A percentile compares a stretch with the other conserved stretches of the same genome.
phyloP scores from a whole-genome alignment of 78 protist genomes.

The Corallochytrium limacisporum region DNA sequence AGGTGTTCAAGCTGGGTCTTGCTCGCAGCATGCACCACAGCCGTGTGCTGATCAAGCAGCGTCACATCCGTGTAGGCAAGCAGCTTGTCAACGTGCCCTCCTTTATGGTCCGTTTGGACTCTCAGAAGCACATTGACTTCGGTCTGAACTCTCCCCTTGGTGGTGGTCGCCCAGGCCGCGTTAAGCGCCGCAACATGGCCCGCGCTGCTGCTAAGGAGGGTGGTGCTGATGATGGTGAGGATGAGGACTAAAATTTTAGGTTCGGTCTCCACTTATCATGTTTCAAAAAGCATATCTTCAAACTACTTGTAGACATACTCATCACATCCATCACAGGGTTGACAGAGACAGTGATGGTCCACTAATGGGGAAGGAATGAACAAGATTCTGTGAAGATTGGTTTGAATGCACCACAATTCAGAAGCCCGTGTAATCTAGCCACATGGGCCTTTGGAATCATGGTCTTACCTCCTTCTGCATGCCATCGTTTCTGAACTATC shows the following conservation, averaged over 20 bases:
- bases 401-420: too few species aligned
- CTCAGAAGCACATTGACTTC: conserved; percentile 90
- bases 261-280: too few species aligned
- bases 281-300: too few species aligned
- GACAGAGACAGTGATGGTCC: too few species aligned
- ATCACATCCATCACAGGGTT: too few species aligned
- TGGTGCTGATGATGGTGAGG: conserved; percentile 3
- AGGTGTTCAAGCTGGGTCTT: conserved; percentile 76
- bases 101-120: conserved; percentile 94
- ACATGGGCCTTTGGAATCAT: too few species aligned
- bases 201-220: conserved; percentile 20
- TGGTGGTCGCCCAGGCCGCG: conserved; percentile 85
- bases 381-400: too few species aligned
- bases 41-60: conserved; percentile 93
- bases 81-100: conserved; percentile 97
- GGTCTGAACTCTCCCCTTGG: conserved; percentile 73
- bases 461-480: too few species aligned
- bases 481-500: too few species aligned
- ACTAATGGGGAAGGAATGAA: too few species aligned
- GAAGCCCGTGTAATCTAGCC: too few species aligned
- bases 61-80: conserved; percentile 98
- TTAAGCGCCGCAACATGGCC: conserved; percentile 51
- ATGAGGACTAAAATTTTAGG: conserved; percentile 8
- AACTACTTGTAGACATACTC: too few species aligned
- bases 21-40: conserved; percentile 99